Conservation (phyloP, 208 protist genomes). For the Trypanosoma brucei region DNA sequence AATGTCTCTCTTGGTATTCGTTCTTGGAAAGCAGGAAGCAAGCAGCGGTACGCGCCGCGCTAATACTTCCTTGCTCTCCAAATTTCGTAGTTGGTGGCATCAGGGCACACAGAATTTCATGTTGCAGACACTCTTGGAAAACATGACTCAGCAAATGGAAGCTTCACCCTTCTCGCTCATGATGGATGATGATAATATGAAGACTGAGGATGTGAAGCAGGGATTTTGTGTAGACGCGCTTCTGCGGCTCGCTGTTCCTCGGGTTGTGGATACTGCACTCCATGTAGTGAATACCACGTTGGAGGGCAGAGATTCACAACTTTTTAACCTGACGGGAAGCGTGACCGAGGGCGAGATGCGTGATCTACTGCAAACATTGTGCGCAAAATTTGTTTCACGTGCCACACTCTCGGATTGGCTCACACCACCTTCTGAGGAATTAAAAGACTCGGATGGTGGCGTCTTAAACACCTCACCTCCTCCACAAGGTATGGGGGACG, state of each 20-base stretch:
- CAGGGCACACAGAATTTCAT: conserved; percentile 46
- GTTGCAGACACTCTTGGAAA: conserved; percentile 49
- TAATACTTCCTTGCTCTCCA: conserved; percentile 22
- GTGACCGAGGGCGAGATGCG: conserved; percentile 32
- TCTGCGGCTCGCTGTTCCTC: conserved; percentile 35
- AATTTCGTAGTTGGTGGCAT: conserved; percentile 56
- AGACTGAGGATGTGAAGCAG: conserved; percentile 12
- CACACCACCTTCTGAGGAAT: not conserved
- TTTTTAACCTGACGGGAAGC: conserved; percentile 42
- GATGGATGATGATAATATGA: conserved; percentile 32
- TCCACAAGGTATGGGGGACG: not conserved
- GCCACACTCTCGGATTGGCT: conserved; percentile 40
- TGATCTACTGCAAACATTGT: conserved; percentile 33
- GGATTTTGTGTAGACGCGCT: conserved; percentile 48
- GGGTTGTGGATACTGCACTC: conserved; percentile 33
- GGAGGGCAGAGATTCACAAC: conserved; percentile 21
- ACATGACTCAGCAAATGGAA: conserved; percentile 32
- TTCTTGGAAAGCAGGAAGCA: conserved; percentile 52
- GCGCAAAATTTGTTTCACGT: conserved; percentile 34
- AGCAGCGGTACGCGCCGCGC: conserved; percentile 1
- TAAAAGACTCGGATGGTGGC: conserved; percentile 12
- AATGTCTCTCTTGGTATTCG: conserved; percentile 57
- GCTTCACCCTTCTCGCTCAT: conserved; percentile 41
- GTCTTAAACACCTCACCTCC: conserved; percentile 8
- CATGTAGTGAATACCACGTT: conserved; percentile 33